Percentiles rank a stretch among this genome's conserved stretches.
Evolutionary conservation across 1,284 basidiomycete species (phyloP).

Genomic region (Entoloma clypeatum): DNA sequence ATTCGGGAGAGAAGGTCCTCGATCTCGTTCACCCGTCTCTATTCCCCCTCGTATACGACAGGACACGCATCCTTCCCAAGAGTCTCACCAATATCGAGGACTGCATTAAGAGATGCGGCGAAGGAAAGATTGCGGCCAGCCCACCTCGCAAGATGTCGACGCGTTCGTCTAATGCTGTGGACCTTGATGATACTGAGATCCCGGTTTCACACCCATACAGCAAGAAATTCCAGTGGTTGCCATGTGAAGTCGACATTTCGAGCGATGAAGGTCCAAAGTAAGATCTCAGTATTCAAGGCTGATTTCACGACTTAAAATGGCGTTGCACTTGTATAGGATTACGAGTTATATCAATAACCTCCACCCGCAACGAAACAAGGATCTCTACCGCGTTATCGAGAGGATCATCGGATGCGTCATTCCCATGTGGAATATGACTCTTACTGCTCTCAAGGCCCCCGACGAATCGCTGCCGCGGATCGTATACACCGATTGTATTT

Average conservation of each 20-base stretch:
- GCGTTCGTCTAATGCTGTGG: background rate
- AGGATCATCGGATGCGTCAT: slow-evolving; percentile 29
- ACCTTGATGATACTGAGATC: background rate
- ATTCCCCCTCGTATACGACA: slow-evolving; percentile 35
- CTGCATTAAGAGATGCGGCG: slow-evolving; percentile 19
- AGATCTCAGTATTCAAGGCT: background rate
- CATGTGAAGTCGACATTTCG: slow-evolving; percentile 20
- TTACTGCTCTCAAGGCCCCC: slow-evolving; percentile 13
- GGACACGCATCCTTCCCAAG: slow-evolving; percentile 16
- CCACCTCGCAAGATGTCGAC: slow-evolving; percentile 5
- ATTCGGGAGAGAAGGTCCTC: slow-evolving; percentile 37
- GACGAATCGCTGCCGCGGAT: slow-evolving; percentile 8
- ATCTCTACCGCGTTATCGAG: slow-evolving; percentile 30
- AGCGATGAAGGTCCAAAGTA: slow-evolving; percentile 2
- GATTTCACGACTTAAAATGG: too few species aligned
- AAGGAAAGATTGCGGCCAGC: slow-evolving; percentile 11
- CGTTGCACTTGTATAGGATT: too few species aligned
- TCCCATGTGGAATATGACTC: slow-evolving; percentile 33
- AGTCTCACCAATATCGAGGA: slow-evolving; percentile 14
- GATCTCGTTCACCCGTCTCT: slow-evolving; percentile 43
- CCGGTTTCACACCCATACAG: slow-evolving; percentile 11
- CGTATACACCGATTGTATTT: slow-evolving; percentile 8
- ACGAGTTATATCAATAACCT: slow-evolving; percentile 35
- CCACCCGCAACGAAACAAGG: slow-evolving; percentile 25
- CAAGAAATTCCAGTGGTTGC: slow-evolving; percentile 34